Base-by-base conservation (phyloP, 495 filamentous ascomycete genomes). In the Terfezia boudieri region DNA sequence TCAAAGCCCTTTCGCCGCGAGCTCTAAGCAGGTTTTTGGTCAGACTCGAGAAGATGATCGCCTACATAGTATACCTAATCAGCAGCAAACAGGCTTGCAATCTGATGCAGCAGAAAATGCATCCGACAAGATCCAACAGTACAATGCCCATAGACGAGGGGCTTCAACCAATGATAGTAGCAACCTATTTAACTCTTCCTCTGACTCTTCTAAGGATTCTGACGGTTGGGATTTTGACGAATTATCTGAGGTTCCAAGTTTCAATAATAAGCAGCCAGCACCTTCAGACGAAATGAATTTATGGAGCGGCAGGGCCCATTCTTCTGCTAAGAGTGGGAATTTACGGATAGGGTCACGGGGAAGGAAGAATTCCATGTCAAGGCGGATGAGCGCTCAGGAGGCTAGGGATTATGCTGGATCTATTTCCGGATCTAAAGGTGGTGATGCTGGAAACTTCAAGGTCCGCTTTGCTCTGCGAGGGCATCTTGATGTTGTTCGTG, bases 191-290 rank as follows among this genome's bases (percentile, higher is more conserved):
- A 51, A 20, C n/a, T 51, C 49, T 51, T 12, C 11, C 12, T 26
- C 26, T 16, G 49, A 51, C 11, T 12, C 37, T 7, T 56, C 59
- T 20, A 66, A 66, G 35, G 82, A 90, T 57, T 64, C 73, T 6
- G 88, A 93, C 66, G 82, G 74, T 10, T 98, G 90, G 90, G 85
- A 90, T 64, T 98, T 98, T 62, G 84, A 86, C 56, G 89, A 96
- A 51, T 55, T 55, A 20, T 50, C 53, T 12, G 41, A 46, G 41
- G 17, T 46, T 9, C 49, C 49, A 26, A 51, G n/a, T n/a, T 46
- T 46, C 17, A n/a, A 9, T 12, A 51, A 32, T 32, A 20, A 51
- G 49, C 49, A 8, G 49, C 1, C 49, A 11, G 5, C 22, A 12
- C n/a, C 49, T 2, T 32, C 23, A 23, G 49, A 12, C 2, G 14